phyloP scores from a whole-genome alignment of 306 rosid species.

The Quercus rubra region DNA sequence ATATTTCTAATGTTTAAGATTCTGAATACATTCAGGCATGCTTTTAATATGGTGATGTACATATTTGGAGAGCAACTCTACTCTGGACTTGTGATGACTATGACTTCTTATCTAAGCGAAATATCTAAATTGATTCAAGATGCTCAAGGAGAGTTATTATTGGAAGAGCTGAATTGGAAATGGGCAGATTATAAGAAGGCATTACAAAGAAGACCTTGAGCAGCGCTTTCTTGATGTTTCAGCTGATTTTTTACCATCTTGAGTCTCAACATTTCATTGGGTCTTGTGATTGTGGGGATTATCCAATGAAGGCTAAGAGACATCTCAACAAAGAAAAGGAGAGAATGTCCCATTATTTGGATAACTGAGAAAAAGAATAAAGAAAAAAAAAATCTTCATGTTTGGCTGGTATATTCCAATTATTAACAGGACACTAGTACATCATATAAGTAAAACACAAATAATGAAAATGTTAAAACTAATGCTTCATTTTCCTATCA shows the following conservation, averaged over 20 bases:
- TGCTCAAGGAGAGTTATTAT: constrained; percentile 50
- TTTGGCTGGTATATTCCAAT: too few species aligned
- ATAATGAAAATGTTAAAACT: too few species aligned
- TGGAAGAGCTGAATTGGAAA: constrained; percentile 55
- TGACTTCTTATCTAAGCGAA: constrained; percentile 43
- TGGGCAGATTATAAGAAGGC: constrained; percentile 60
- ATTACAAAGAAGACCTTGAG: constrained; percentile 46
- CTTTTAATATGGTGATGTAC: constrained; percentile 54
- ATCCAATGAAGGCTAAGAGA: constrained; percentile 40
- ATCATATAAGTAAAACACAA: too few species aligned
- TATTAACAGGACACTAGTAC: too few species aligned
- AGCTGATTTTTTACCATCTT: constrained; percentile 36
- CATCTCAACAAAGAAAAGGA: constrained; percentile 49
- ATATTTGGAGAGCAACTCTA: constrained; percentile 54
- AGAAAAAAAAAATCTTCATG: too few species aligned
- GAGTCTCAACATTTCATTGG: constrained; percentile 54
- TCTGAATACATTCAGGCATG: constrained; percentile 38
- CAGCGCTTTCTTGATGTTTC: constrained; percentile 45
- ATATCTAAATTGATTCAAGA: constrained; percentile 42
- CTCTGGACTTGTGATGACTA: constrained; percentile 44
- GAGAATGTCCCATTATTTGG: constrained; percentile 52
- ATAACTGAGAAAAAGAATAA: neutral
- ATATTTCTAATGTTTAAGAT: constrained; percentile 11
- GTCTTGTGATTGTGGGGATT: constrained; percentile 54
- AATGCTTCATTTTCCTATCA: too few species aligned